Evolutionary conservation across 192 early-diverging fungal genomes (phyloP).

Genomic region (Linnemannia elongata): DNA sequence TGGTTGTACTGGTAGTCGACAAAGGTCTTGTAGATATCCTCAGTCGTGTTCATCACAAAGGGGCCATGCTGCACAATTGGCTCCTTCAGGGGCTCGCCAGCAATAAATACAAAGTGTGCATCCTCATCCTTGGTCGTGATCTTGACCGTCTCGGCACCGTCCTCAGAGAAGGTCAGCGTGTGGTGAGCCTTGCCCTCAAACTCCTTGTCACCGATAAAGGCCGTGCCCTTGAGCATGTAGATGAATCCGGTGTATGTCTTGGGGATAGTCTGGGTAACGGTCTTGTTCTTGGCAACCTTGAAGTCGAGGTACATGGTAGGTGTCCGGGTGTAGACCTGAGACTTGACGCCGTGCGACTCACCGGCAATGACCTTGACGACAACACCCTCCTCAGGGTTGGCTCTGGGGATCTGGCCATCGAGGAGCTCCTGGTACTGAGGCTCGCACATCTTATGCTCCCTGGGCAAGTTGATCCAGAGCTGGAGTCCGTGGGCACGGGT

Average conservation of each 20-base stretch:
- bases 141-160: constrained; percentile 29
- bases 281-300: constrained; percentile 25
- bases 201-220: constrained; percentile 38
- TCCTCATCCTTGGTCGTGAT: constrained; percentile 42
- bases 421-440: constrained; percentile 58
- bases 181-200: constrained; percentile 28
- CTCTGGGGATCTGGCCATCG: constrained; percentile 34
- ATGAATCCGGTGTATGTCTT: constrained; percentile 38
- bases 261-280: constrained; percentile 36
- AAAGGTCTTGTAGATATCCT: constrained; percentile 68
- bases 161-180: constrained; percentile 30
- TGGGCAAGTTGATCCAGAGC: constrained; percentile 76
- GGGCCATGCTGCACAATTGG: constrained; percentile 71
- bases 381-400: constrained; percentile 8
- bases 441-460: constrained; percentile 63
- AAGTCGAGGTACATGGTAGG: constrained; percentile 55
- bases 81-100: constrained; percentile 64
- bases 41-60: constrained; percentile 75
- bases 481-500: constrained; percentile 63
- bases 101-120: constrained; percentile 53
- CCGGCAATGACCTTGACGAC: constrained; percentile 52
- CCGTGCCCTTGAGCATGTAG: constrained; percentile 42
- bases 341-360: constrained; percentile 33
- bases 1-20: constrained; percentile 69
- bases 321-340: constrained; percentile 31